These are phyloP conservation scores for Yarrowia keelungensis DNA, from an alignment of 805 yeast genomes.

Conservation along the genomic window DNA sequence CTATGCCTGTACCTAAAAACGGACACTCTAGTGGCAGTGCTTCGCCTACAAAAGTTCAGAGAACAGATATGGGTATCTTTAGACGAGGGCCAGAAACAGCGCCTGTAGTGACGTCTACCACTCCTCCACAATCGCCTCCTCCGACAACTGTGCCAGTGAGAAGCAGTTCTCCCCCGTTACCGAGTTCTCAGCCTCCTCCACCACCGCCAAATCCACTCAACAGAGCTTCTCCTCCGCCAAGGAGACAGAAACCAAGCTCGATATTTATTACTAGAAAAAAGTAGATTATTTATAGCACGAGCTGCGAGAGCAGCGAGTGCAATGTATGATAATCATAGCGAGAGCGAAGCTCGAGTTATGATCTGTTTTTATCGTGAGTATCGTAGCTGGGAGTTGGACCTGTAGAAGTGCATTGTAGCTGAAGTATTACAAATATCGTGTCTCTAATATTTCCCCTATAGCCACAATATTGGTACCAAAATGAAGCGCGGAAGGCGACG, in stretches of 20 bases:
- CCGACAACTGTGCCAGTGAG: not conserved
- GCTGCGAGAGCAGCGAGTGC: too few species aligned
- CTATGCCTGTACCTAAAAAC: constrained; percentile 14
- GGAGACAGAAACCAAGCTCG: constrained; percentile 27
- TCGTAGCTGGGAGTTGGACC: too few species aligned
- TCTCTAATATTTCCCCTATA: too few species aligned
- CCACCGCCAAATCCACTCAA: not conserved
- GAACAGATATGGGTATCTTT: not conserved
- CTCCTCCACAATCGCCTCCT: constrained; percentile 28
- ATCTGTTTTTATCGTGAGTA: too few species aligned
- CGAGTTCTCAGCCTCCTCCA: not conserved
- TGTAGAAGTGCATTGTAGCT: too few species aligned
- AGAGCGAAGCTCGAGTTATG: too few species aligned
- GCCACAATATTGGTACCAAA: too few species aligned
- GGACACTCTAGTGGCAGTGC: constrained; percentile 9
- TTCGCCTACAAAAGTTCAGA: constrained; percentile 13
- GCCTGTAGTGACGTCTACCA: constrained; percentile 3
- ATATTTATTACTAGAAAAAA: constrained; percentile 34
- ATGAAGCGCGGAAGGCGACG: too few species aligned
- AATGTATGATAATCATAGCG: not conserved
- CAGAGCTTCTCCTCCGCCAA: constrained; percentile 9
- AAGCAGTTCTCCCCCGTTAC: not conserved
- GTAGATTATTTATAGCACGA: constrained; percentile 20
- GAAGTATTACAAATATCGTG: too few species aligned
- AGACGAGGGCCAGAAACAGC: not conserved